Percentiles rank a stretch among this genome's conserved stretches.
phyloP scores from a whole-genome alignment of 495 filamentous ascomycete species.

The Chaetomium tenue region DNA sequence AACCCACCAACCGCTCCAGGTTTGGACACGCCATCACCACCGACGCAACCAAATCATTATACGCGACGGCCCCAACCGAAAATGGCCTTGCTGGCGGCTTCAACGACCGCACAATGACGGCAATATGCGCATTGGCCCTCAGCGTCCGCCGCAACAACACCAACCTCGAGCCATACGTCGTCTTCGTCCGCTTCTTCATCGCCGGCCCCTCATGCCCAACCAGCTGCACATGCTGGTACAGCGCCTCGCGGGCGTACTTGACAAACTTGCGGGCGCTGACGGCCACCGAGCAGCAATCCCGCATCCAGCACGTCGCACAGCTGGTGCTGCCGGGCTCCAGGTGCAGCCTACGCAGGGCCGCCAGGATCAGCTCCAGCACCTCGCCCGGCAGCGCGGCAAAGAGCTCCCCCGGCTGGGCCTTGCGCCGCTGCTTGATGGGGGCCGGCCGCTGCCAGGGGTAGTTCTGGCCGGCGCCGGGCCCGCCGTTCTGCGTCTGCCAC shows the following conservation, averaged over 20 bases:
- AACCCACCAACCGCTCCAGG: slow-evolving; percentile 70
- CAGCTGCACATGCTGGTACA: slow-evolving; percentile 73
- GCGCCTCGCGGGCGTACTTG: slow-evolving; percentile 59
- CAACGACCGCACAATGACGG: slow-evolving; percentile 69
- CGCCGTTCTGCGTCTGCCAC: slow-evolving; percentile 16
- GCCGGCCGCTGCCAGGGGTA: slow-evolving; percentile 43
- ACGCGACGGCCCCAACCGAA: slow-evolving; percentile 54
- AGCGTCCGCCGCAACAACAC: slow-evolving; percentile 75
- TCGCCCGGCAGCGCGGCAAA: slow-evolving; percentile 57
- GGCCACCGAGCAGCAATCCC: slow-evolving; percentile 67
- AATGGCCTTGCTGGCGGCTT: slow-evolving; percentile 66
- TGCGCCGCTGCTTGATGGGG: slow-evolving; percentile 36
- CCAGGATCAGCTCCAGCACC: slow-evolving; percentile 54
- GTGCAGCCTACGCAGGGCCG: slow-evolving; percentile 49
- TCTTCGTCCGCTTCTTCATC: slow-evolving; percentile 65
- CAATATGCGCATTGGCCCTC: slow-evolving; percentile 64
- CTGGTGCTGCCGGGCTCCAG: slow-evolving; percentile 43
- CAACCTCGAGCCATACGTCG: slow-evolving; percentile 65
- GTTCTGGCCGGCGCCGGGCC: slow-evolving; percentile 1
- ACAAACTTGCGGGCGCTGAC: slow-evolving; percentile 67
- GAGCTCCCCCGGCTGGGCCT: slow-evolving; percentile 46
- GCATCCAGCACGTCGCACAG: slow-evolving; percentile 76
- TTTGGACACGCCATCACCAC: slow-evolving; percentile 85
- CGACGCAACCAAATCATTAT: slow-evolving; percentile 71
- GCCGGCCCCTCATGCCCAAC: slow-evolving; percentile 65